Evolutionary conservation across 352 stramenopile species (phyloP).

Genomic region (Chrysophaeum taylorii): DNA sequence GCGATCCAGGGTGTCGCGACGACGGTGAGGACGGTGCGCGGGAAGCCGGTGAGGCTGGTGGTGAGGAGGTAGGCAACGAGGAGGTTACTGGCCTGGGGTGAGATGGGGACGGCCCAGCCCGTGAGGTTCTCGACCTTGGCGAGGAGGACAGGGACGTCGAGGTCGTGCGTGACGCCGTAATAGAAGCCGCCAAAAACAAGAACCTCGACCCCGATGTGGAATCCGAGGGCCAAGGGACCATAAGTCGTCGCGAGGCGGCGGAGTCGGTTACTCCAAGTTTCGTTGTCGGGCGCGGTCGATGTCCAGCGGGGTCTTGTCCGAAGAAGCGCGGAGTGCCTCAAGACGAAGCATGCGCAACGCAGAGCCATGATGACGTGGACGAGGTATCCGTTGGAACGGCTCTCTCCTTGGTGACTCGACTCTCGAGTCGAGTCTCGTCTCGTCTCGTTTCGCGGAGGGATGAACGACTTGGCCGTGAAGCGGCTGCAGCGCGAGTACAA

Average conservation of each 20-base stretch:
- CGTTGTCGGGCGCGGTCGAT: no score
- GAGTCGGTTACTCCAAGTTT: not conserved
- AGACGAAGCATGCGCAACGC: no score
- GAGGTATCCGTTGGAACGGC: no score
- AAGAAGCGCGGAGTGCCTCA: no score
- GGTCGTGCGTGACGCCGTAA: not conserved
- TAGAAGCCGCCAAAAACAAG: conserved; percentile 6
- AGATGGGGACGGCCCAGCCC: not conserved
- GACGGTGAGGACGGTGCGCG: conserved; percentile 1
- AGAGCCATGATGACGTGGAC: no score
- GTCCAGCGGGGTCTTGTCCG: no score
- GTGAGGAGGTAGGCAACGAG: conserved; percentile 1
- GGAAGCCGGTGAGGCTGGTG: not conserved
- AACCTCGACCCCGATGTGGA: conserved; percentile 8
- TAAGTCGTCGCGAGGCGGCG: not conserved
- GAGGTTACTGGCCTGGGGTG: not conserved
- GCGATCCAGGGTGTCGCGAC: not conserved
- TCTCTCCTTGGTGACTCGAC: no score
- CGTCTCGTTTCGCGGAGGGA: no score
- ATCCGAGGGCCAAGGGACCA: not conserved
- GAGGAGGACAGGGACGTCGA: conserved; percentile 3
- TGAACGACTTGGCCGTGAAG: conserved; percentile 54
- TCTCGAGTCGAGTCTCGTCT: no score
- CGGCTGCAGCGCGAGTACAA: conserved; percentile 81
- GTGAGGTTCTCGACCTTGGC: not conserved